A percentile compares a stretch with the other conserved stretches of the same genome.
Conservation (phyloP, 306 rosid species). For the Datisca glomerata region DNA sequence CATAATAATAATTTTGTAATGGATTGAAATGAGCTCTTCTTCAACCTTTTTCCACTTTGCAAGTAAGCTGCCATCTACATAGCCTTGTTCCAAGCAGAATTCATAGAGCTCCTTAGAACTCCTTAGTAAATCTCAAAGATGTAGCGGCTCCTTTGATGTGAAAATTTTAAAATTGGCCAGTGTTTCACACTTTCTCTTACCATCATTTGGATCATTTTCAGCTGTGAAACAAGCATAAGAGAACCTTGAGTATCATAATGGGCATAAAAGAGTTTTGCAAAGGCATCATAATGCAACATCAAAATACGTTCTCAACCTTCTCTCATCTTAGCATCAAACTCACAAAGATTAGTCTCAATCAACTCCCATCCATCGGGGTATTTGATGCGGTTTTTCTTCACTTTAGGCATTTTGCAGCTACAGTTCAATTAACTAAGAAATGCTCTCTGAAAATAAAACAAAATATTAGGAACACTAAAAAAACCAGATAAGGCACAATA, state of each 20-base stretch:
- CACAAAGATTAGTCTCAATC: slow-evolving; percentile 27
- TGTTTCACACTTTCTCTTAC: slow-evolving; percentile 65
- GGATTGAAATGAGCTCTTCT: too few species aligned
- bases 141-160: slow-evolving; percentile 72
- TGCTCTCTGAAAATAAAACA: too few species aligned
- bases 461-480: too few species aligned
- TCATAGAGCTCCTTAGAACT: slow-evolving; percentile 56
- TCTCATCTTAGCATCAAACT: slow-evolving; percentile 32
- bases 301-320: slow-evolving; percentile 14
- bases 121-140: slow-evolving; percentile 59
- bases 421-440: background rate
- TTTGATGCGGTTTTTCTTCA: slow-evolving; percentile 21
- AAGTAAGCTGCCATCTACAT: slow-evolving; percentile 56
- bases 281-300: background rate
- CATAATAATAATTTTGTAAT: too few species aligned
- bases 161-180: slow-evolving; percentile 71
- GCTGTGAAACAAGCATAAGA: slow-evolving; percentile 25
- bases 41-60: slow-evolving; percentile 78
- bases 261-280: background rate
- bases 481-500: too few species aligned
- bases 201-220: slow-evolving; percentile 53
- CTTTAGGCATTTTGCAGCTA: slow-evolving; percentile 27
- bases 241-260: background rate
- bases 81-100: slow-evolving; percentile 67
- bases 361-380: slow-evolving; percentile 34